Conservation (phyloP, 805 yeast species). For the Yarrowia sp. region DNA sequence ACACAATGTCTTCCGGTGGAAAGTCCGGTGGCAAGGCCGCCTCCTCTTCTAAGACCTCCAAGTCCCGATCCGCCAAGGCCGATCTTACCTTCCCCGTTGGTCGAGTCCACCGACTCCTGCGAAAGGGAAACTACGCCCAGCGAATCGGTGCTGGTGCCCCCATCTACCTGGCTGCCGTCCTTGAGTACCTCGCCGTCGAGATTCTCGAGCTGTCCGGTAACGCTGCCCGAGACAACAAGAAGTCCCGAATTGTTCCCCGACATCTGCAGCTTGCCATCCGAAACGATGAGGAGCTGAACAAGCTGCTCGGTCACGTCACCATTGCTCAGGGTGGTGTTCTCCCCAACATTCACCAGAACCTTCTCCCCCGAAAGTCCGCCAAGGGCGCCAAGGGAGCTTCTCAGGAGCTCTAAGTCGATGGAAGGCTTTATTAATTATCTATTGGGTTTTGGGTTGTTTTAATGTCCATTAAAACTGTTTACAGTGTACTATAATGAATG, state of each 20-base stretch:
- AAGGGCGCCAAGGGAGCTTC: slow-evolving; percentile 42
- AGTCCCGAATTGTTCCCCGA: slow-evolving; percentile 98
- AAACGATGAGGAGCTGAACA: slow-evolving; percentile 98
- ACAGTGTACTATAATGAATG: slow-evolving; percentile 22
- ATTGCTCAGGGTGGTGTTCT: slow-evolving; percentile 99
- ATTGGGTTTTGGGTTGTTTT: slow-evolving; percentile 17
- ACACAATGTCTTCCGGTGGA: slow-evolving; percentile 74
- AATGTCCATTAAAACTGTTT: slow-evolving; percentile 20
- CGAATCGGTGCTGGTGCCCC: slow-evolving; percentile 99
- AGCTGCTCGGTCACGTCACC: slow-evolving; percentile 86
- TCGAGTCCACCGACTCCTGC: slow-evolving; percentile 94
- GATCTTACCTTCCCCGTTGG: slow-evolving; percentile 99
- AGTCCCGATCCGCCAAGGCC: slow-evolving; percentile 97
- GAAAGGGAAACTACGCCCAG: slow-evolving; percentile 98
- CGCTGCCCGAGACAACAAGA: slow-evolving; percentile 99
- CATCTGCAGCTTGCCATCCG: slow-evolving; percentile 98
- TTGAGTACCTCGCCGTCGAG: slow-evolving; percentile 95
- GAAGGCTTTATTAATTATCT: slow-evolving; percentile 1
- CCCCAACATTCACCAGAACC: slow-evolving; percentile 93
- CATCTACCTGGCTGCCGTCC: slow-evolving; percentile 90
- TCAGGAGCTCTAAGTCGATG: slow-evolving; percentile 40
- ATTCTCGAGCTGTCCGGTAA: slow-evolving; percentile 97
- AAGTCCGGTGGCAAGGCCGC: slow-evolving; percentile 91
- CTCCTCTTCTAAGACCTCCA: slow-evolving; percentile 89
- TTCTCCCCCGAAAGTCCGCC: slow-evolving; percentile 65